phyloP scores from a whole-genome alignment of 257 asterid genomes.

The Salvia splendens region DNA sequence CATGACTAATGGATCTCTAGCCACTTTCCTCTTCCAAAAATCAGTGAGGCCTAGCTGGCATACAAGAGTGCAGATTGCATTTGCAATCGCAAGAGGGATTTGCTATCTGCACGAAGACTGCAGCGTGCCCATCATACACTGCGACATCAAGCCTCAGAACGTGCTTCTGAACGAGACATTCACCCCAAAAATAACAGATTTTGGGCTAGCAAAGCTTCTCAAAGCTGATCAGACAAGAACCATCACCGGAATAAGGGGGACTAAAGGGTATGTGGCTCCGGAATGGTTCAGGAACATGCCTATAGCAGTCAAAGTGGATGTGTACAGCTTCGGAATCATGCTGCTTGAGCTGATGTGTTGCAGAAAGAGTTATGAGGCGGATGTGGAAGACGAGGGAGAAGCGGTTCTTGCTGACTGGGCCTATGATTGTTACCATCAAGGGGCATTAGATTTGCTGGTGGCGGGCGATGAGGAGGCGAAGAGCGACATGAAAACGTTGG shows the following conservation, averaged over 20 bases:
- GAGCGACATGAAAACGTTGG: too few species aligned
- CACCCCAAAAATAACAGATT: too few species aligned
- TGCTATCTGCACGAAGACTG: conserved; percentile 31
- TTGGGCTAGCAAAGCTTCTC: conserved; percentile 1
- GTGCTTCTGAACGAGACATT: conserved; percentile 36
- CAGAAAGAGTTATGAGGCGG: conserved; percentile 4
- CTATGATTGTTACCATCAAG: conserved; percentile 29
- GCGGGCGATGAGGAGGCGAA: conserved; percentile 26
- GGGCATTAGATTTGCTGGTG: conserved; percentile 12
- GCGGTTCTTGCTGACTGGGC: neutral
- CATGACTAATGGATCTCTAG: conserved; percentile 43
- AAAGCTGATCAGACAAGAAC: conserved; percentile 38
- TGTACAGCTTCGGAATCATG: conserved; percentile 6
- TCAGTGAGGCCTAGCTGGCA: conserved; percentile 44
- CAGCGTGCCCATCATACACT: conserved; percentile 46
- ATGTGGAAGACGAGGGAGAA: conserved; percentile 9
- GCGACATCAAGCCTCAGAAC: conserved; percentile 53
- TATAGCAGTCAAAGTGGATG: conserved; percentile 37
- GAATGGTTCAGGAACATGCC: conserved; percentile 21
- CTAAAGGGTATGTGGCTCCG: conserved; percentile 40
- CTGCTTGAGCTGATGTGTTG: conserved; percentile 26
- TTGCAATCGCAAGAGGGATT: neutral
- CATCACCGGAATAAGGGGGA: conserved; percentile 40
- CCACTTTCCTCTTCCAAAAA: conserved; percentile 33
- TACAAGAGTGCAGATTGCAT: conserved; percentile 42